Evolutionary conservation across 1,139 yeast species (phyloP).

Genomic region (Blastobotrys apis): DNA sequence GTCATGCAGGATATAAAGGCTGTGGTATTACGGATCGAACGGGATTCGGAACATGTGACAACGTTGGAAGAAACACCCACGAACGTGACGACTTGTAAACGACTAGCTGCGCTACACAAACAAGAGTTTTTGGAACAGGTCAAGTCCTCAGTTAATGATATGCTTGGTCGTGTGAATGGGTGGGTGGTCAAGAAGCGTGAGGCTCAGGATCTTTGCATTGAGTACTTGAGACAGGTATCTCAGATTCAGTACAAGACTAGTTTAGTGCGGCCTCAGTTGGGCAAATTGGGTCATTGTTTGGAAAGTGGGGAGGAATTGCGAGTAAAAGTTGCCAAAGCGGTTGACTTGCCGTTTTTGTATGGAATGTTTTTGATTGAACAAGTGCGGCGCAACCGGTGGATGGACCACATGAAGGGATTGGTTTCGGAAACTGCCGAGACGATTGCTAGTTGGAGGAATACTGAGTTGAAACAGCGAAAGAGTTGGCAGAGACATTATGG

Average conservation of each 20-base stretch:
- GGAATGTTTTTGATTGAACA: constrained; percentile 73
- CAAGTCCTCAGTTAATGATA: constrained; percentile 22
- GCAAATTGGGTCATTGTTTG: constrained; percentile 33
- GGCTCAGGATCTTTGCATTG: constrained; percentile 21
- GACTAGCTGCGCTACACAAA: constrained; percentile 25
- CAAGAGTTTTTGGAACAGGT: constrained; percentile 30
- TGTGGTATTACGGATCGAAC: constrained; percentile 26
- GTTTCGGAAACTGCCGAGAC: constrained; percentile 55
- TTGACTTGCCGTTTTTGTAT: constrained; percentile 75
- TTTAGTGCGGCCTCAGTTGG: constrained; percentile 30
- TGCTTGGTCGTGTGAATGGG: constrained; percentile 19
- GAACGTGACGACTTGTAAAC: constrained; percentile 21
- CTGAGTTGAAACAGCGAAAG: constrained; percentile 53
- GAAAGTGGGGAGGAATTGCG: constrained; percentile 43
- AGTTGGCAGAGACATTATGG: constrained; percentile 51
- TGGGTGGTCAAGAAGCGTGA: constrained; percentile 20
- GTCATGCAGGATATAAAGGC: constrained; percentile 30
- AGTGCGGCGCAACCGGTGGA: constrained; percentile 67
- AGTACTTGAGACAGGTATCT: constrained; percentile 28
- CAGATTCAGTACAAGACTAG: constrained; percentile 32
- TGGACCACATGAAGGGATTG: constrained; percentile 48
- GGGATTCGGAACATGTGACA: constrained; percentile 29
- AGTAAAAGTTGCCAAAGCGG: constrained; percentile 46
- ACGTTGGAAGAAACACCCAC: constrained; percentile 25
- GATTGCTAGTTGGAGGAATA: constrained; percentile 52